These are phyloP conservation scores for Osmozyma mogii DNA, from an alignment of 805 yeast genomes.

Conservation along the genomic window DNA sequence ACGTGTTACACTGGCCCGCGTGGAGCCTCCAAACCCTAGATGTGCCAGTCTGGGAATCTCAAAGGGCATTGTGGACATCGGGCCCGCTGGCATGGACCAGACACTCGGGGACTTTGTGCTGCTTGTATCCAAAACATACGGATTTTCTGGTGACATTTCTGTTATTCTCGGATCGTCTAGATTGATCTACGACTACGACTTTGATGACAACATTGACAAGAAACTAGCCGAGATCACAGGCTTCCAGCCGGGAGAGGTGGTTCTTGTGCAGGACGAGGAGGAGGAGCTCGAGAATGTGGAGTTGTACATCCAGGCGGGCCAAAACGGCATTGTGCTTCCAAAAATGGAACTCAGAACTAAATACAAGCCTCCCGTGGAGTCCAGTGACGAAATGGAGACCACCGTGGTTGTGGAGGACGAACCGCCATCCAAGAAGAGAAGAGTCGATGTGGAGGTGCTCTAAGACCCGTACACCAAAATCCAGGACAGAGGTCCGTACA, in stretches of 20 bases:
- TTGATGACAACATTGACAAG: slow-evolving; percentile 63
- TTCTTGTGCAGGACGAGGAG: slow-evolving; percentile 75
- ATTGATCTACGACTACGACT: slow-evolving; percentile 77
- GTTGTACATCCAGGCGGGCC: slow-evolving; percentile 37
- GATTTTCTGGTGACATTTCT: slow-evolving; percentile 47
- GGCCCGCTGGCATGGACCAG: slow-evolving; percentile 34
- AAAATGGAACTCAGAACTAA: neutral
- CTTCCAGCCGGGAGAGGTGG: slow-evolving; percentile 48
- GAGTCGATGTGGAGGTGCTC: slow-evolving; percentile 3
- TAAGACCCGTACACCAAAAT: neutral
- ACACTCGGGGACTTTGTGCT: slow-evolving; percentile 47
- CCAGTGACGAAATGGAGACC: slow-evolving; percentile 2
- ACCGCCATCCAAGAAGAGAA: slow-evolving; percentile 11
- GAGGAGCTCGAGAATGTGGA: slow-evolving; percentile 59
- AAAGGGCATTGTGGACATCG: slow-evolving; percentile 6
- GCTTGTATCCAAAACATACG: slow-evolving; percentile 39
- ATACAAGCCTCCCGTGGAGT: slow-evolving; percentile 1
- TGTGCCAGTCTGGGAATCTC: slow-evolving; percentile 62
- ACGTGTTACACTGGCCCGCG: slow-evolving; percentile 55
- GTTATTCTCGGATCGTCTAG: slow-evolving; percentile 50
- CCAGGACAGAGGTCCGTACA: neutral
- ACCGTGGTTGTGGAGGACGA: slow-evolving; percentile 9
- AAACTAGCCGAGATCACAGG: slow-evolving; percentile 44
- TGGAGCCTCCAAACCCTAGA: slow-evolving; percentile 55
- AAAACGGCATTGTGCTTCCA: neutral